phyloP scores from a whole-genome alignment of 148 eudicot genomes.

The Vaccinium darrowii region DNA sequence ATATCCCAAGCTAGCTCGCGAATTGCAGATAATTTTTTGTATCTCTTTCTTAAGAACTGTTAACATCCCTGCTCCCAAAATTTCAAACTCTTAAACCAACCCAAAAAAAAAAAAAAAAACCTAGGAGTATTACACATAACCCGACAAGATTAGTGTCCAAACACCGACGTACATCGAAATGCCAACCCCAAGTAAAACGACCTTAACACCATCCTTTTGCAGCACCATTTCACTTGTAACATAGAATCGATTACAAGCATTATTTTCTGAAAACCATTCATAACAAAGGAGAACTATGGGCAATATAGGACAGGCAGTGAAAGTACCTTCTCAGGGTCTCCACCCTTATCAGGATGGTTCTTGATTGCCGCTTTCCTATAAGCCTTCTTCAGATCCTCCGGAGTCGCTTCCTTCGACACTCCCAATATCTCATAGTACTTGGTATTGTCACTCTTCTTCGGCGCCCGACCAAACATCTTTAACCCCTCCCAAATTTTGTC shows the following conservation, averaged over 20 bases:
- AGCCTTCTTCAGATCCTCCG: slow-evolving; percentile 64
- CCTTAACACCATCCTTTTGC: background rate
- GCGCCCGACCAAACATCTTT: slow-evolving; percentile 68
- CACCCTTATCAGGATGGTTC: slow-evolving; percentile 76
- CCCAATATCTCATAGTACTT: slow-evolving; percentile 55
- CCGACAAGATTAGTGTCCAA: background rate
- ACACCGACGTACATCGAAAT: background rate
- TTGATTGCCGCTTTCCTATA: slow-evolving; percentile 62
- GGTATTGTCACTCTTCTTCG: slow-evolving; percentile 59
- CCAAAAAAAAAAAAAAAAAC: too few species aligned
- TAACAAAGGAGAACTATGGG: background rate
- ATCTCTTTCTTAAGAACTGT: too few species aligned
- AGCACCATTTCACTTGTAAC: too few species aligned
- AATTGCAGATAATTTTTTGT: too few species aligned
- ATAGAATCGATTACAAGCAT: too few species aligned
- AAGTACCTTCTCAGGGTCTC: slow-evolving; percentile 63
- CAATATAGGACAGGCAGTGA: background rate
- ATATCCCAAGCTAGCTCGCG: too few species aligned
- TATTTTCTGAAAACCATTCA: too few species aligned
- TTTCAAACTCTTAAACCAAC: too few species aligned
- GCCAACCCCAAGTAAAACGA: background rate
- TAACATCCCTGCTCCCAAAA: too few species aligned
- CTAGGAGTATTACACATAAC: too few species aligned
- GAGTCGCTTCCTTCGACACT: slow-evolving; percentile 44
- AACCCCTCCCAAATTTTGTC: background rate